Conservation (phyloP, 495 filamentous ascomycete species). For the Penicillium fimorum region DNA sequence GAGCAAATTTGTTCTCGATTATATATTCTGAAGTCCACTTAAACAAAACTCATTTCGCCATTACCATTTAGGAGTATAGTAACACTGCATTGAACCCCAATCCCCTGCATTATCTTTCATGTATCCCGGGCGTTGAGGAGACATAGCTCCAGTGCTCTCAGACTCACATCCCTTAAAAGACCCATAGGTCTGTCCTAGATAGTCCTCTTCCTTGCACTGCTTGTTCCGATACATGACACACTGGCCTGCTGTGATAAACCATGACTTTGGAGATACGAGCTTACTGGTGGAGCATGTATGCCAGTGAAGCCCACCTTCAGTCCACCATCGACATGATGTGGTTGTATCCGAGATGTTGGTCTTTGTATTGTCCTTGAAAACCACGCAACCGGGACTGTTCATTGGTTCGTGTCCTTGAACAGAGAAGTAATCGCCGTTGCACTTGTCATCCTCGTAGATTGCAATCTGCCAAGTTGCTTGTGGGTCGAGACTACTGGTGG, state of each 20-base stretch:
- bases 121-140: background rate
- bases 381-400: background rate
- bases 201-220: background rate
- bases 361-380: background rate
- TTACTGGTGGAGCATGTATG: background rate
- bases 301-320: slow-evolving; percentile 2
- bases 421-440: slow-evolving; percentile 4
- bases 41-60: no score
- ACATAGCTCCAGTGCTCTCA: background rate
- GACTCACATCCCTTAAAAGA: background rate
- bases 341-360: background rate
- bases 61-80: no score
- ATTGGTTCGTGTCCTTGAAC: slow-evolving; percentile 13
- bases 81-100: background rate
- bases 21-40: no score
- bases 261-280: slow-evolving; percentile 4
- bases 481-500: background rate
- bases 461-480: background rate
- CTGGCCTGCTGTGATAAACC: background rate
- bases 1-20: no score
- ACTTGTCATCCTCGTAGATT: background rate
- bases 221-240: background rate
- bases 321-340: slow-evolving; percentile 16
- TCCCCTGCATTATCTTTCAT: background rate
- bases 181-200: background rate